Evolutionary conservation across 345 rosid species (phyloP).

Genomic region (Salix udensis): DNA sequence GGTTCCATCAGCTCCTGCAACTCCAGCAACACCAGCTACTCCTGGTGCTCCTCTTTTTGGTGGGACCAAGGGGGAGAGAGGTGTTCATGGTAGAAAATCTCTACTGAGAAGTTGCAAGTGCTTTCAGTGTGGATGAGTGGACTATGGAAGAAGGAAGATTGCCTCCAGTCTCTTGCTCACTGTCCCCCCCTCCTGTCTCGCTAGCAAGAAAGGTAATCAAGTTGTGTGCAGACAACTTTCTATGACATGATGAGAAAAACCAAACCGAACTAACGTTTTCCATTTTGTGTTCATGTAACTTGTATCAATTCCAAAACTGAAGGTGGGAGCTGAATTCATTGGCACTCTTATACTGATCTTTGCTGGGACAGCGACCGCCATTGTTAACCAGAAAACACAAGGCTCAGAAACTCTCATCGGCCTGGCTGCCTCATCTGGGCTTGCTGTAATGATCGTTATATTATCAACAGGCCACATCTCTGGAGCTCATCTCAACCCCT

Average conservation of each 20-base stretch:
- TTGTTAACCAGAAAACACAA: slow-evolving; percentile 74
- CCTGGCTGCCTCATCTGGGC: slow-evolving; percentile 64
- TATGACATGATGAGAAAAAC: neutral
- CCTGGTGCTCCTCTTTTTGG: slow-evolving; percentile 65
- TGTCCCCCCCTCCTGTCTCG: slow-evolving; percentile 61
- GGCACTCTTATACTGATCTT: slow-evolving; percentile 78
- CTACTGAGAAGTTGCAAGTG: slow-evolving; percentile 58
- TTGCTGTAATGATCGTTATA: slow-evolving; percentile 74
- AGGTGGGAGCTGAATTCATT: slow-evolving; percentile 92
- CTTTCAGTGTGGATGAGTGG: slow-evolving; percentile 69
- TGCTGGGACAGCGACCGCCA: slow-evolving; percentile 72
- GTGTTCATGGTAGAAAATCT: slow-evolving; percentile 40
- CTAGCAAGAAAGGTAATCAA: slow-evolving; percentile 61
- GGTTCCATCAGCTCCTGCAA: slow-evolving; percentile 60
- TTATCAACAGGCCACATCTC: slow-evolving; percentile 81
- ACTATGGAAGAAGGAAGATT: slow-evolving; percentile 63
- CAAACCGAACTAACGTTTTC: neutral
- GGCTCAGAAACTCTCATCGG: slow-evolving; percentile 76
- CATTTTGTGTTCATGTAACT: neutral
- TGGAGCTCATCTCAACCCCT: slow-evolving; percentile 88
- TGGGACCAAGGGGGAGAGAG: slow-evolving; percentile 40
- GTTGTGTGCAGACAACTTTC: neutral
- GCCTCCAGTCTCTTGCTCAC: slow-evolving; percentile 62
- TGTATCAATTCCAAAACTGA: neutral
- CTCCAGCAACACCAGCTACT: slow-evolving; percentile 70